phyloP scores from a whole-genome alignment of 1,284 basidiomycete species.

The Trametes versicolor region DNA sequence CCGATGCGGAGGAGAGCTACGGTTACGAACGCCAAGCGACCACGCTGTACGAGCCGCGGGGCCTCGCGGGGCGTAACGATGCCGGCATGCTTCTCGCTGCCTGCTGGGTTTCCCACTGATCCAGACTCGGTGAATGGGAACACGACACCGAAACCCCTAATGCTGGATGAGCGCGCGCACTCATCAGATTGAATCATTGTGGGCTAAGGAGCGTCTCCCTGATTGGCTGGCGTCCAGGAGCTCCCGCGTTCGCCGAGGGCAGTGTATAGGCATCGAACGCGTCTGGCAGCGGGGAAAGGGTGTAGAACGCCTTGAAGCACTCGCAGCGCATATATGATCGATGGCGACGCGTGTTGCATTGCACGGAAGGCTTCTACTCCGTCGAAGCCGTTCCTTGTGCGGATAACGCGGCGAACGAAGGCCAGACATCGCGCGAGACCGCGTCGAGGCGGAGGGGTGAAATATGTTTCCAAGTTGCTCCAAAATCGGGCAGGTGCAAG shows the following conservation, averaged over 20 bases:
- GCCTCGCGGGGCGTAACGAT: neutral
- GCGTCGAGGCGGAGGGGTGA: constrained; percentile 11
- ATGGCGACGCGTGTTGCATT: constrained; percentile 5
- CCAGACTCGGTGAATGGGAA: neutral
- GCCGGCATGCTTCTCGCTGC: neutral
- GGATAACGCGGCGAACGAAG: constrained; percentile 15
- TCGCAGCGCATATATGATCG: neutral
- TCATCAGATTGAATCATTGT: constrained; percentile 6
- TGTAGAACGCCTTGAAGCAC: neutral
- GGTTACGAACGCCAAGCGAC: constrained; percentile 13
- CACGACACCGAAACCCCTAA: neutral
- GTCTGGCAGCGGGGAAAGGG: constrained; percentile 15
- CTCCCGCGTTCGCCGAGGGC: constrained; percentile 9
- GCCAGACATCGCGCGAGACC: neutral
- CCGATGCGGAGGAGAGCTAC: neutral
- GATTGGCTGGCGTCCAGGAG: constrained; percentile 10
- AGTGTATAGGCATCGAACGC: constrained; percentile 1
- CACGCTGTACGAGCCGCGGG: neutral
- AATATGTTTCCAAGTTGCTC: constrained; percentile 22
- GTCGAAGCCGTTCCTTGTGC: constrained; percentile 11
- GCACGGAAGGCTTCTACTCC: constrained; percentile 19
- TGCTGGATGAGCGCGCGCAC: neutral
- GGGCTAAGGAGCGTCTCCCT: neutral
- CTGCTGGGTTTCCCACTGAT: neutral
- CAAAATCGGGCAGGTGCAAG: constrained; percentile 12